These are phyloP conservation scores for Gigaspora rosea DNA, from an alignment of 192 early-diverging fungal species.

Conservation along the genomic window DNA sequence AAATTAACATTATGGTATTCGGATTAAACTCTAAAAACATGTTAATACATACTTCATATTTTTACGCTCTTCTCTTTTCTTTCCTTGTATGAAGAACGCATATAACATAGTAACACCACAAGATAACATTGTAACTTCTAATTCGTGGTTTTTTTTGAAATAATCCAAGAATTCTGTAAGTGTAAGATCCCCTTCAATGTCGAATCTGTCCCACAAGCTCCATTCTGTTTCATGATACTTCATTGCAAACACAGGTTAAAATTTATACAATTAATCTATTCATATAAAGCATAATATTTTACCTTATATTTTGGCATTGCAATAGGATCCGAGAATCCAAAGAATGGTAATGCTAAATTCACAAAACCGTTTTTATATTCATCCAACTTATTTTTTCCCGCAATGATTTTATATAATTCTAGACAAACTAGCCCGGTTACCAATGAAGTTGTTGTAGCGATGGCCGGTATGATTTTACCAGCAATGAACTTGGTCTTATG, in stretches of 20 bases:
- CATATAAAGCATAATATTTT: not conserved
- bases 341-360: conserved; percentile 97
- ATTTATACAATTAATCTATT: no score
- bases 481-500: conserved; percentile 89
- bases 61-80: conserved; percentile 83
- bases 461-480: conserved; percentile 89
- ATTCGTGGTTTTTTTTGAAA: conserved; percentile 77
- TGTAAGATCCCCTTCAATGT: conserved; percentile 80
- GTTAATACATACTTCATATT: conserved; percentile 64
- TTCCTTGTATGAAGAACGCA: conserved; percentile 81
- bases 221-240: conserved; percentile 82
- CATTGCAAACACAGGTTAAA: no score
- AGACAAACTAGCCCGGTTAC: conserved; percentile 97
- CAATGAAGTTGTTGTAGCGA: conserved; percentile 94
- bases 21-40: not conserved
- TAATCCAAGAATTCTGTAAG: conserved; percentile 87
- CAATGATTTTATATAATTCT: conserved; percentile 95
- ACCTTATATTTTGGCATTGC: conserved; percentile 76
- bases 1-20: not conserved
- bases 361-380: conserved; percentile 99
- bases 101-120: conserved; percentile 92
- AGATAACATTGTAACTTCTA: conserved; percentile 93
- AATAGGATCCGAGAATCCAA: conserved; percentile 99
- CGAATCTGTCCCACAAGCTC: conserved; percentile 96
- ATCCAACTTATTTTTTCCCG: conserved; percentile 77